Evolutionary conservation across 176 grass and related monocot species (phyloP), one percentile per base, ranked within the genome.

Genomic region (Oryza longistaminata): DNA sequence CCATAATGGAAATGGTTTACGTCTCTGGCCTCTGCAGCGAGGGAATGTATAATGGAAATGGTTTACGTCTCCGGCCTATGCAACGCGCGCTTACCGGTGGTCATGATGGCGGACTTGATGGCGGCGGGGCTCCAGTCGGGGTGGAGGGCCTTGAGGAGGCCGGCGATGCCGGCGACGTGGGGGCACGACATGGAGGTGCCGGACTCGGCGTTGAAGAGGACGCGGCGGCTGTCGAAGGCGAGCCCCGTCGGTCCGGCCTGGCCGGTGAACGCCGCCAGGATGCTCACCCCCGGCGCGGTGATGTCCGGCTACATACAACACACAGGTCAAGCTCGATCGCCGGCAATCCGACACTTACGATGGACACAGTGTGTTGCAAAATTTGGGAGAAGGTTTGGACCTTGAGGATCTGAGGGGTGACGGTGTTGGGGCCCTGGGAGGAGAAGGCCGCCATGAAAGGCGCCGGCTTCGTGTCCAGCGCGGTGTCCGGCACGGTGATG

Each of bases 121-220:
- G 89, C 95, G 9, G 95, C 94, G 27, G 92, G 95, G 82, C 95
- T 98, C 95, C 95, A 98, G 46, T 62, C 76, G 0, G 90, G 91
- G 48, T 95, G 95, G 29, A 88, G 22, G 22, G 89, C 87, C 85
- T 92, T 98, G 80, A 95, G 89, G 73, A 98, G 91, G 44, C 82
- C 95, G 21, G 88, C 93, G 68, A 98, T 22, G 78, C 96, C 96
- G 17, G 90, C 85, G 67, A 99, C 71, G 85, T 99, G 96, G 7
- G 93, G 93, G 74, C 96, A 99, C 5, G 96, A 94, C 93, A 99
- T 99, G 70, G 93, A 99, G 39, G 96, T 99, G 53, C 96, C 96
- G 4, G 95, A 99, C 85, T 96, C 93, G 0, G 93, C 78, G 88
- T 96, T 99, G 86, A 96, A 99, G 70, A 86, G 90, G 25, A 96